A percentile compares a stretch with the other conserved stretches of the same genome.
These are phyloP conservation scores for Chrysochromulina parva DNA, from an alignment of 78 protist species.

Conservation along the genomic window DNA sequence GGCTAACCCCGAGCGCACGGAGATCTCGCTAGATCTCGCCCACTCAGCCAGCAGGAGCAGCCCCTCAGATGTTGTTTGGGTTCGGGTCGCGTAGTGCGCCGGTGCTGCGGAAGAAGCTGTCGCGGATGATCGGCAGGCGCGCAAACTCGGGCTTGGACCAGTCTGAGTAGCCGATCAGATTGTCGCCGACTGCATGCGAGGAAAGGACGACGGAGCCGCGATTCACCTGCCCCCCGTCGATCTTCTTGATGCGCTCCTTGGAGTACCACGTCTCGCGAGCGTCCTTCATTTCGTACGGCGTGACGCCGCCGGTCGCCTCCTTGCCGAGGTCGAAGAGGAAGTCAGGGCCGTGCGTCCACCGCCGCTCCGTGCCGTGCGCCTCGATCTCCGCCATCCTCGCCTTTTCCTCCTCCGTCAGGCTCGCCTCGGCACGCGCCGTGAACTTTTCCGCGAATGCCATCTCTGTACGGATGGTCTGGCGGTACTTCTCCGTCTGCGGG, in stretches of 20 bases:
- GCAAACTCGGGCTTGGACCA: conserved; percentile 7
- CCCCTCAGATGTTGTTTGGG: too few species aligned
- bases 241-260: background rate
- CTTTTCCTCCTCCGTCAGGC: background rate
- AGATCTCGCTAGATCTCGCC: too few species aligned
- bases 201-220: background rate
- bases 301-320: background rate
- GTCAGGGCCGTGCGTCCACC: background rate
- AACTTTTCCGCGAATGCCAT: background rate
- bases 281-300: background rate
- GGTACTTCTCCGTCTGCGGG: background rate
- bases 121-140: background rate
- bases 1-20: too few species aligned
- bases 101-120: background rate
- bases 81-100: background rate
- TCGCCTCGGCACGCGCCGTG: background rate
- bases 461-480: background rate
- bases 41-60: too few species aligned
- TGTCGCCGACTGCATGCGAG: background rate
- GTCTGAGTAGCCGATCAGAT: background rate
- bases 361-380: background rate
- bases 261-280: conserved; percentile 14
- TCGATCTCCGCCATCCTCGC: background rate
- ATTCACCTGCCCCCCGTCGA: background rate
- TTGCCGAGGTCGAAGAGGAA: conserved; percentile 16